These are phyloP conservation scores for Cucurbita moschata DNA, from an alignment of 306 rosid species.

Conservation along the genomic window DNA sequence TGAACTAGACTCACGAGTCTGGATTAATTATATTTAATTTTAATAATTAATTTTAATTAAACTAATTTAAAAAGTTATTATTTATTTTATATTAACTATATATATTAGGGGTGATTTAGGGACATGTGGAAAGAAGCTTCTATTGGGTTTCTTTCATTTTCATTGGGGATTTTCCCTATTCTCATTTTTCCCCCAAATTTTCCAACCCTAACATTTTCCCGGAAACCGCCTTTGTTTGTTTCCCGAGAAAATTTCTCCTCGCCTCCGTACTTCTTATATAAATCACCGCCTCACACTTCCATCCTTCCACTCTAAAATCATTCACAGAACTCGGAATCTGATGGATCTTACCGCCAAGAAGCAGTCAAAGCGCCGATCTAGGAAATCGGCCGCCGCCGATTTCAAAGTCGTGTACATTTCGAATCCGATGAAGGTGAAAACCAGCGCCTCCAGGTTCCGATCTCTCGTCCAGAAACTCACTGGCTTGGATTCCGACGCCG, in stretches of 20 bases:
- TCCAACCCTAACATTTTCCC: conserved; percentile 19
- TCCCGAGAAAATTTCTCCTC: conserved; percentile 6
- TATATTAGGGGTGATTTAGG: not conserved
- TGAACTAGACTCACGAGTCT: too few species aligned
- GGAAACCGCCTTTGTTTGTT: conserved; percentile 20
- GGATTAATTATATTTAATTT: too few species aligned
- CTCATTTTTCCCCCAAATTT: not conserved
- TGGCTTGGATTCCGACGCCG: conserved; percentile 60
- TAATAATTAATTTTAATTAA: too few species aligned
- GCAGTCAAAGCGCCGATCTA: conserved; percentile 14
- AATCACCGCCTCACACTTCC: not conserved
- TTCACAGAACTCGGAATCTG: not conserved
- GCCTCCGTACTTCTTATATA: conserved; percentile 10
- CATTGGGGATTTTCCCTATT: not conserved
- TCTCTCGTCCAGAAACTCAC: conserved; percentile 85
- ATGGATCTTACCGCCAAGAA: conserved; percentile 19
- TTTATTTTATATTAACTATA: too few species aligned
- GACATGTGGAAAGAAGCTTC: conserved; percentile 2
- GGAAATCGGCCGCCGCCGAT: conserved; percentile 11
- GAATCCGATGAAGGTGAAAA: conserved; percentile 68
- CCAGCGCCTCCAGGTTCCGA: conserved; percentile 65
- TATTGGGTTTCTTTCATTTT: not conserved
- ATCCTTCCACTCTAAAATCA: not conserved
- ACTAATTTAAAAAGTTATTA: too few species aligned
- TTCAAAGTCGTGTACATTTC: conserved; percentile 70